These are phyloP conservation scores for Hypoxylon sp. DNA, from an alignment of 2,329 filamentous ascomycete genomes.

Conservation along the genomic window DNA sequence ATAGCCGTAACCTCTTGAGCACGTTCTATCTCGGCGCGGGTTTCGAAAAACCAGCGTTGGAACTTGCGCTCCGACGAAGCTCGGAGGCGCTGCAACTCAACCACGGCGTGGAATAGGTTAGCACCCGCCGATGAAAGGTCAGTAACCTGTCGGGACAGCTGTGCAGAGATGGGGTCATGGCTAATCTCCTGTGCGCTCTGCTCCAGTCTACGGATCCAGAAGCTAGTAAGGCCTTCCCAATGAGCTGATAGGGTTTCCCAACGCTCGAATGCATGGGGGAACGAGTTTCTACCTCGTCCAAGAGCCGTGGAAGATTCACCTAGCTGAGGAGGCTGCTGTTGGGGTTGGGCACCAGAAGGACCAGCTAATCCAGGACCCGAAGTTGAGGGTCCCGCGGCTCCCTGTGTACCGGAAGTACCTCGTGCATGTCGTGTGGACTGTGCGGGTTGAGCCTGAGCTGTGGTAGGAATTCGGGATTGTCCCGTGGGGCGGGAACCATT, in stretches of 20 bases:
- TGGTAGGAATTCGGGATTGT: conserved; percentile 40
- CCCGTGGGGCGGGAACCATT: conserved; percentile 40
- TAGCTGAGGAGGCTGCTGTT: conserved; percentile 43
- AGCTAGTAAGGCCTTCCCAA: conserved; percentile 97
- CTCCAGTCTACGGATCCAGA: conserved; percentile 95
- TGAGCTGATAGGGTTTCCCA: conserved; percentile 98
- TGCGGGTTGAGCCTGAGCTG: conserved; percentile 46
- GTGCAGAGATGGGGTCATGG: conserved; percentile 84
- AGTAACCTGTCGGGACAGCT: conserved; percentile 93
- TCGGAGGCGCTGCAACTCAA: conserved; percentile 92
- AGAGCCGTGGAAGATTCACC: conserved; percentile 54
- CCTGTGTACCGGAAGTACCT: conserved; percentile 44
- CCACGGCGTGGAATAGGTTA: conserved; percentile 97
- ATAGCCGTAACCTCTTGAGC: conserved; percentile 85
- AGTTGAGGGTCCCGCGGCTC: conserved; percentile 32
- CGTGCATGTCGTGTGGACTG: conserved; percentile 48
- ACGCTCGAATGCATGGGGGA: conserved; percentile 96
- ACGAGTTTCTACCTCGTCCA: conserved; percentile 72
- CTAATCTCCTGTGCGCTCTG: conserved; percentile 90
- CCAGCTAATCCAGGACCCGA: conserved; percentile 52
- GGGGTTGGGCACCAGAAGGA: conserved; percentile 52
- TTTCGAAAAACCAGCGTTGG: conserved; percentile 98
- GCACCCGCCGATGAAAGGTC: conserved; percentile 97
- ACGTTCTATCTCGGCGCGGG: conserved; percentile 87
- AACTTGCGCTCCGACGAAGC: conserved; percentile 98